phyloP scores from a whole-genome alignment of 805 yeast genomes.

The Spathaspora gorwiae region DNA sequence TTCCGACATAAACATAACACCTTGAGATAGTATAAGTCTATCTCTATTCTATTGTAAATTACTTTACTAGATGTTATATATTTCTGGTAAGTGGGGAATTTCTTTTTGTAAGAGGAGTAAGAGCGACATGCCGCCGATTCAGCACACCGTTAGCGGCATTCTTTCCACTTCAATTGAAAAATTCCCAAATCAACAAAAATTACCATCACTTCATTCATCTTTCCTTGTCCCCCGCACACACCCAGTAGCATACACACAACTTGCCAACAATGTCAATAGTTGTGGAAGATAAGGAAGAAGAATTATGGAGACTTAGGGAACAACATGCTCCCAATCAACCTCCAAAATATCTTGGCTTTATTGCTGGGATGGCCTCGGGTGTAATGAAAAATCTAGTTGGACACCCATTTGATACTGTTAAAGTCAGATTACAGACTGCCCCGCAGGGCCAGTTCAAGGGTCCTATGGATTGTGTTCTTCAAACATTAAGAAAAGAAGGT shows the following conservation, averaged over 20 bases:
- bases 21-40: too few relatives aligned
- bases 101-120: too few relatives aligned
- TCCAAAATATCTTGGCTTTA: slow-evolving; percentile 64
- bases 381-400: slow-evolving; percentile 85
- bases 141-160: not conserved
- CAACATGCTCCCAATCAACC: slow-evolving; percentile 25
- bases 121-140: not conserved
- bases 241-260: not conserved
- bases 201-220: too few relatives aligned
- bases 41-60: too few relatives aligned
- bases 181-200: not conserved
- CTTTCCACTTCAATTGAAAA: too few relatives aligned
- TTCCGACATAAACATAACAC: too few relatives aligned
- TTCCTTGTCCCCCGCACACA: too few relatives aligned
- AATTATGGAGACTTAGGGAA: slow-evolving; percentile 11
- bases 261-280: slow-evolving; percentile 17
- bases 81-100: too few relatives aligned
- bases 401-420: slow-evolving; percentile 89
- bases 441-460: slow-evolving; percentile 63
- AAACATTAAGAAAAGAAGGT: slow-evolving; percentile 75
- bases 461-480: slow-evolving; percentile 72
- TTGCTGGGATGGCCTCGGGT: slow-evolving; percentile 87
- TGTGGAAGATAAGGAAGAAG: slow-evolving; percentile 25
- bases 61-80: too few relatives aligned
- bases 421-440: slow-evolving; percentile 75